Evolutionary conservation across 2,329 filamentous ascomycete species (phyloP), one percentile per base, ranked within the genome.

Genomic region (Beauveria brongniartii): DNA sequence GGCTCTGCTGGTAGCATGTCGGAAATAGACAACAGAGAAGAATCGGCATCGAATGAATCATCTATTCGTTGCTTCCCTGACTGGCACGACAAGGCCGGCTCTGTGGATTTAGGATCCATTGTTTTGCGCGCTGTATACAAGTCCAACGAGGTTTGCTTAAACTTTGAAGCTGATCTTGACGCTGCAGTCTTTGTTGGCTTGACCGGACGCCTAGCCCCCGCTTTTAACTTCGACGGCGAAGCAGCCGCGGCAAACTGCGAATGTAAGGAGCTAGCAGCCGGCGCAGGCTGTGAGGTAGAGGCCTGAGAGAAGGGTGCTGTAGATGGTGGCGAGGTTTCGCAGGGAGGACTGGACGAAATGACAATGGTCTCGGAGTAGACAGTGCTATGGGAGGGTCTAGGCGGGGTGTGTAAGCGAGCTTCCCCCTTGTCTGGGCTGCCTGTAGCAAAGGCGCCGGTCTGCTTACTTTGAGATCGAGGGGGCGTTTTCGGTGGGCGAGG

Each of bases 381-480:
- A 28, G 37, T 55, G 34, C 37, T 50, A 24, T 43, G 41, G 20
- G 61, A 48, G n/a, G 14, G 48, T 61, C 61, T 63, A 56, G 52
- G 61, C 53, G 52, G 26, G 20, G 51, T 51, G 57, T 53, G 61
- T 61, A 46, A 63, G 61, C 61, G 61, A 22, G 34, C 47, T 52
- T 34, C 54, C 47, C 52, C 43, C 58, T 55, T 62, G n/a, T 34
- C 20, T 30, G 48, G 48, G 54, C 28, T 52, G 59, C 64, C 64
- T 47, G 64, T 63, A 52, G 65, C 64, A 62, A 64, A 66, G 62
- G 65, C 65, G 66, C 62, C 62, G 65, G 69, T 62, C 67, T 71
- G 72, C 73, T 75, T 75, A 75, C 73, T 75, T 66, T 68, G 62
- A 61, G 67, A 64, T 64, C 68, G 61, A 28, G 67, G 67, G 24